Evolutionary conservation across 2,329 filamentous ascomycete genomes (phyloP).

Genomic region (Ophiosphaerella herpotricha): DNA sequence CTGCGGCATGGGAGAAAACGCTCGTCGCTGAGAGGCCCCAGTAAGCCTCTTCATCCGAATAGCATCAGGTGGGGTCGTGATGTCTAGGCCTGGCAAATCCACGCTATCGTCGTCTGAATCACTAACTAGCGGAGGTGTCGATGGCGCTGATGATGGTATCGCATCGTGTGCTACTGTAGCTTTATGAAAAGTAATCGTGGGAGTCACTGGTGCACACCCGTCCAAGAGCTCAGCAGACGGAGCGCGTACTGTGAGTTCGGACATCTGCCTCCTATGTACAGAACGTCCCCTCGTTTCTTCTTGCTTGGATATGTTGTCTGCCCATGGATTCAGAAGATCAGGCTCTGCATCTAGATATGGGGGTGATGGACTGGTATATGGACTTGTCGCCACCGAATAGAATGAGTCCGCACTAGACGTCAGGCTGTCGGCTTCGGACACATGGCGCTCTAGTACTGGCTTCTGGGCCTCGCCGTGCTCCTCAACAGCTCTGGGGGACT

Average conservation of each 20-base stretch:
- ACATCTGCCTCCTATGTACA: slow-evolving; percentile 42
- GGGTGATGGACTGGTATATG: slow-evolving; percentile 33
- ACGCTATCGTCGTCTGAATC: slow-evolving; percentile 52
- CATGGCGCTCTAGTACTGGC: slow-evolving; percentile 23
- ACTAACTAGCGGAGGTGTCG: slow-evolving; percentile 51
- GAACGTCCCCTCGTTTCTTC: slow-evolving; percentile 31
- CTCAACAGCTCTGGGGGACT: slow-evolving; percentile 13
- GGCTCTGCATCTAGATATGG: slow-evolving; percentile 37
- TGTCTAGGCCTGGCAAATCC: slow-evolving; percentile 45
- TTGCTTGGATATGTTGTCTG: slow-evolving; percentile 11
- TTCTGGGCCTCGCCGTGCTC: slow-evolving; percentile 7
- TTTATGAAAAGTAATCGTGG: slow-evolving; percentile 22
- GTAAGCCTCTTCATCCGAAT: slow-evolving; percentile 48
- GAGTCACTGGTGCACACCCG: slow-evolving; percentile 26
- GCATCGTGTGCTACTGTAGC: slow-evolving; percentile 23
- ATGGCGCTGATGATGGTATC: slow-evolving; percentile 42
- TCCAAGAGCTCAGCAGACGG: slow-evolving; percentile 19
- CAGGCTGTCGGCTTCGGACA: slow-evolving; percentile 39
- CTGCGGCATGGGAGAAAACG: slow-evolving; percentile 70
- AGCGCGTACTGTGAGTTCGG: slow-evolving; percentile 42
- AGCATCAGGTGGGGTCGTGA: slow-evolving; percentile 46
- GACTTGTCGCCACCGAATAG: slow-evolving; percentile 38
- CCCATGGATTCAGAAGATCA: slow-evolving; percentile 36
- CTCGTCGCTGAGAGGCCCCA: slow-evolving; percentile 62
- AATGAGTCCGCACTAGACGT: slow-evolving; percentile 45